Percentiles rank a stretch among this genome's conserved stretches.
Conservation (phyloP, 352 stramenopile species). For the Phytophthora podocarpi region DNA sequence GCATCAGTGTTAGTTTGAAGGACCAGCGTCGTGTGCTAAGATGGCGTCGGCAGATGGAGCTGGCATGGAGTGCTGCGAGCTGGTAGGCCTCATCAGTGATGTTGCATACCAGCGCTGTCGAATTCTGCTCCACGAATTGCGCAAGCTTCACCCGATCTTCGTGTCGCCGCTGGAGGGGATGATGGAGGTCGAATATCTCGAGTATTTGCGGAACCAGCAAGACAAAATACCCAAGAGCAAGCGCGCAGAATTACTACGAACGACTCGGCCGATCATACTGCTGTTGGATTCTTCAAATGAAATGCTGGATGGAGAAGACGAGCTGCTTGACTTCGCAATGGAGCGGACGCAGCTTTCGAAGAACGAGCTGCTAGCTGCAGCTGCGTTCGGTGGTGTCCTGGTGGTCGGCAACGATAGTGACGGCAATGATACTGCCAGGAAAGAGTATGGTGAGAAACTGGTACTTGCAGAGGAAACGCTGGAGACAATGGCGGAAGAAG, state of each 20-base stretch:
- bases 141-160: slow-evolving; percentile 53
- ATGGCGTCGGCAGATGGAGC: slow-evolving; percentile 21
- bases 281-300: slow-evolving; percentile 41
- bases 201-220: slow-evolving; percentile 37
- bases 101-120: slow-evolving; percentile 65
- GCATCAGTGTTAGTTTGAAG: too few species aligned
- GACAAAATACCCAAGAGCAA: slow-evolving; percentile 40
- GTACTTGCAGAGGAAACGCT: slow-evolving; percentile 53
- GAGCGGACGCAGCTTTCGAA: slow-evolving; percentile 57
- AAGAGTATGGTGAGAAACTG: slow-evolving; percentile 38
- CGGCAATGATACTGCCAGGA: slow-evolving; percentile 10
- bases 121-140: slow-evolving; percentile 65
- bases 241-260: slow-evolving; percentile 30
- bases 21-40: neutral
- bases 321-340: slow-evolving; percentile 57
- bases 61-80: slow-evolving; percentile 50
- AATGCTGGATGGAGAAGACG: slow-evolving; percentile 65
- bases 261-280: slow-evolving; percentile 53
- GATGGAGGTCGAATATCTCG: slow-evolving; percentile 62
- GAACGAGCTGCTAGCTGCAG: slow-evolving; percentile 56
- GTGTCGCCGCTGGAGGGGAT: slow-evolving; percentile 54
- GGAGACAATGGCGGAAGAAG: slow-evolving; percentile 50
- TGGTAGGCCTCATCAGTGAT: slow-evolving; percentile 61
- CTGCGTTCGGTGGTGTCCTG: slow-evolving; percentile 43
- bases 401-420: slow-evolving; percentile 17